Percentiles rank a stretch among this genome's conserved stretches.
Evolutionary conservation across 2,329 filamentous ascomycete species (phyloP).

Genomic region (Diaporthe ilicicola): DNA sequence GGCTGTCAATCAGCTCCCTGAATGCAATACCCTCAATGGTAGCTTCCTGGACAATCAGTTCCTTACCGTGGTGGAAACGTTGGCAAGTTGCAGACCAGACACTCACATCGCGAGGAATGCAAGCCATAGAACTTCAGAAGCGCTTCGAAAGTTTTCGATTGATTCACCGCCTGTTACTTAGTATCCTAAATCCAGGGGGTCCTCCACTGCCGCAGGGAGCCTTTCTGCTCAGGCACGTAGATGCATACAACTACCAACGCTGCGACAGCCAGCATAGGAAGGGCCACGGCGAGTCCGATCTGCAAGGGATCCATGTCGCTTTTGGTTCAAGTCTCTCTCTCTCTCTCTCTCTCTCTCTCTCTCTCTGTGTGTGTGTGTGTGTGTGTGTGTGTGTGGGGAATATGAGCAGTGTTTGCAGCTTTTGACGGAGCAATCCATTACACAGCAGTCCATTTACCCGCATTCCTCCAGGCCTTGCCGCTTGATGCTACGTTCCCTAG

Average conservation of each 20-base stretch:
- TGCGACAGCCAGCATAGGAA: neutral
- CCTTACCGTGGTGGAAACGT: neutral
- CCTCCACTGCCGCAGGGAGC: neutral
- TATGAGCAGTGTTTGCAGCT: no score
- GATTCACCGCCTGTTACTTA: neutral
- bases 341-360: no score
- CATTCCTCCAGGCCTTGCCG: no score
- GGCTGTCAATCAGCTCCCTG: neutral
- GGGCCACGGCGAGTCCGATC: neutral
- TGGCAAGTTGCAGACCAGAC: neutral
- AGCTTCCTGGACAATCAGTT: no score
- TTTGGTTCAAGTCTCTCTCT: neutral
- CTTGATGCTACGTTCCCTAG: no score
- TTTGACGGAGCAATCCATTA: no score
- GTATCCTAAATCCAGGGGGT: neutral
- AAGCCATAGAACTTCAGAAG: no score
- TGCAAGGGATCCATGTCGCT: conserved; percentile 2
- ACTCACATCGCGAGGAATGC: neutral
- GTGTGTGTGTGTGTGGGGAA: no score
- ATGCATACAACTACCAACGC: neutral
- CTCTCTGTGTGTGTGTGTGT: no score
- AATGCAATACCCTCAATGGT: no score
- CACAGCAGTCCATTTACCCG: no score
- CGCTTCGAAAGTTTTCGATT: neutral
- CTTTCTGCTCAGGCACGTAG: neutral